Conservation (phyloP, 1,139 yeast genomes). For the Arxiozyma slooffiae region DNA sequence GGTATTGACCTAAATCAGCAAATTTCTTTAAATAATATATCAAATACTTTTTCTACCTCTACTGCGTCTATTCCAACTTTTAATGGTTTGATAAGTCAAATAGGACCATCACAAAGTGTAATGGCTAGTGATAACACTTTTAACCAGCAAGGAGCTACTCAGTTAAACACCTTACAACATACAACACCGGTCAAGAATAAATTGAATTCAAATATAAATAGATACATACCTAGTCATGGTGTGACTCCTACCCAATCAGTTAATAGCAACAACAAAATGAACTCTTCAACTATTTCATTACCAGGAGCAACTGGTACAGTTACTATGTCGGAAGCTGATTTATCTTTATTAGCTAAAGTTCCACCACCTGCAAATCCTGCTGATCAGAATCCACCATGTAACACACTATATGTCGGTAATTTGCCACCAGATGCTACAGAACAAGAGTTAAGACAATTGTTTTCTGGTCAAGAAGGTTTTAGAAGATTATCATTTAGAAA, state of each 20-base stretch:
- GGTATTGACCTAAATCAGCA: constrained; percentile 1
- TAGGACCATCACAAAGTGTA: constrained; percentile 9
- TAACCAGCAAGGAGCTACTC: not conserved
- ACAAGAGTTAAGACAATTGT: constrained; percentile 77
- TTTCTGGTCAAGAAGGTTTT: constrained; percentile 85
- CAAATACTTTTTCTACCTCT: constrained; percentile 2
- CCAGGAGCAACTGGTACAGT: constrained; percentile 1
- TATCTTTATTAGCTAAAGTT: constrained; percentile 62
- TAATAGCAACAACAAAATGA: not conserved
- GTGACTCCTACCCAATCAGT: not conserved
- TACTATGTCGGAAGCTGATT: constrained; percentile 47
- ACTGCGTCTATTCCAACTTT: constrained; percentile 8
- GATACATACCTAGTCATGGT: constrained; percentile 1
- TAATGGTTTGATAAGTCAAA: constrained; percentile 9
- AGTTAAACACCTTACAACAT: not conserved
- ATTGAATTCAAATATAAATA: not conserved
- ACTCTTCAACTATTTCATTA: constrained; percentile 4
- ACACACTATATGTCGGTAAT: constrained; percentile 91
- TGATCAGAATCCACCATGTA: constrained; percentile 97
- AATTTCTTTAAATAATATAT: constrained; percentile 3
- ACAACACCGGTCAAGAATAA: constrained; percentile 6
- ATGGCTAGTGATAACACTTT: constrained; percentile 3
- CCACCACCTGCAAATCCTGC: constrained; percentile 99
- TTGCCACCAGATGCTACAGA: constrained; percentile 96
- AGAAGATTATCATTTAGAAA: constrained; percentile 84